Percentiles rank a stretch among this genome's conserved stretches.
Evolutionary conservation across 345 rosid genomes (phyloP).

Genomic region (Triadica sebifera): DNA sequence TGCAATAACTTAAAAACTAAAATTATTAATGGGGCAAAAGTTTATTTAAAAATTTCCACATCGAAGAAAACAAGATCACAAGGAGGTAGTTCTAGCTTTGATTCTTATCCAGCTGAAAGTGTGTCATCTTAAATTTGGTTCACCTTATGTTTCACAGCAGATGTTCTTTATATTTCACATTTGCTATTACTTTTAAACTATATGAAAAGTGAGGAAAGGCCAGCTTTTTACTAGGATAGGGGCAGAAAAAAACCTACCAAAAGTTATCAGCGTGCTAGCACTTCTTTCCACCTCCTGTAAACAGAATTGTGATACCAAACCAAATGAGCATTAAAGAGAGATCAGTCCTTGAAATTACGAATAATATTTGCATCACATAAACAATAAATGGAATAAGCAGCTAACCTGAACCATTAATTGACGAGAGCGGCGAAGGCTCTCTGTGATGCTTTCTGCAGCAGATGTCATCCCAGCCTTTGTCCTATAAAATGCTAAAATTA

Average conservation of each 20-base stretch:
- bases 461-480: slow-evolving; percentile 94
- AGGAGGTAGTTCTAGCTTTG: neutral
- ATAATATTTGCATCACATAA: neutral
- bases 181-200: neutral
- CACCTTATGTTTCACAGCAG: neutral
- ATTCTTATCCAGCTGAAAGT: neutral
- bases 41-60: neutral
- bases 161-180: neutral
- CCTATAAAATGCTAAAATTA: slow-evolving; percentile 35
- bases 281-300: slow-evolving; percentile 94
- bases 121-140: neutral
- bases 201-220: neutral
- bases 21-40: neutral
- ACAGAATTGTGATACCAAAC: neutral
- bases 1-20: too few relatives aligned
- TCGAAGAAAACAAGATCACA: neutral
- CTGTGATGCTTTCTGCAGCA: slow-evolving; percentile 96
- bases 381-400: slow-evolving; percentile 7
- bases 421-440: slow-evolving; percentile 89
- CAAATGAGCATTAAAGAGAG: slow-evolving; percentile 12
- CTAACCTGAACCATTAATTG: slow-evolving; percentile 95
- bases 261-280: slow-evolving; percentile 66
- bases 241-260: slow-evolving; percentile 56
- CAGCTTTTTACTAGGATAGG: neutral
- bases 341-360: neutral